phyloP scores from a whole-genome alignment of 2,329 filamentous ascomycete species.

The Apiospora rasikravindrae region DNA sequence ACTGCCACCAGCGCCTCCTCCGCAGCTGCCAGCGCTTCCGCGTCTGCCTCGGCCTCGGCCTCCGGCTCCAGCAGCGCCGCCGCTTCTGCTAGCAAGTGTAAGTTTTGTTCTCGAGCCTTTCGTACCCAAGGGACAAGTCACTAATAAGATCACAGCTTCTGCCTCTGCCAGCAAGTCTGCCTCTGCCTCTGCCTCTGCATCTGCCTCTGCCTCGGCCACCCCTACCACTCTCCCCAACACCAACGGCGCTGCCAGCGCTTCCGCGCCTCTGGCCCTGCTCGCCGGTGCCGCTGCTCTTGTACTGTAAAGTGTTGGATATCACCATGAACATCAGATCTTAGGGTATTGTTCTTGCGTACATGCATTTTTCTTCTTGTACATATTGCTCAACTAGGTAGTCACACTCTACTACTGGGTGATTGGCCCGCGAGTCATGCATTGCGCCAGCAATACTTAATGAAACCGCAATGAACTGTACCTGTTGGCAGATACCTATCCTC shows the following conservation, averaged over 20 bases:
- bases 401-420: background rate
- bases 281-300: slow-evolving; percentile 22
- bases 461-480: background rate
- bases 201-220: slow-evolving; percentile 21
- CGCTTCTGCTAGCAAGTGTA: slow-evolving; percentile 16
- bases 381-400: slow-evolving; percentile 10
- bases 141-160: background rate
- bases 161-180: background rate
- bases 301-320: slow-evolving; percentile 11
- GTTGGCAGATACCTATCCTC: too few relatives aligned
- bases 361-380: slow-evolving; percentile 17
- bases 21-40: slow-evolving; percentile 15
- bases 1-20: slow-evolving; percentile 20
- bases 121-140: background rate
- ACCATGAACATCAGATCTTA: background rate
- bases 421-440: background rate
- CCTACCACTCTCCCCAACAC: slow-evolving; percentile 30
- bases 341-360: slow-evolving; percentile 14
- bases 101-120: background rate
- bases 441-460: slow-evolving; percentile 1
- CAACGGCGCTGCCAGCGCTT: slow-evolving; percentile 34
- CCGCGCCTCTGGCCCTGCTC: slow-evolving; percentile 35
- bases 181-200: slow-evolving; percentile 17
- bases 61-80: background rate
- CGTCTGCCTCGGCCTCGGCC: slow-evolving; percentile 17